Evolutionary conservation across 768 basidiomycete genomes (phyloP), one percentile per base, ranked within the genome.

Genomic region (Paxillus rubicundulus): DNA sequence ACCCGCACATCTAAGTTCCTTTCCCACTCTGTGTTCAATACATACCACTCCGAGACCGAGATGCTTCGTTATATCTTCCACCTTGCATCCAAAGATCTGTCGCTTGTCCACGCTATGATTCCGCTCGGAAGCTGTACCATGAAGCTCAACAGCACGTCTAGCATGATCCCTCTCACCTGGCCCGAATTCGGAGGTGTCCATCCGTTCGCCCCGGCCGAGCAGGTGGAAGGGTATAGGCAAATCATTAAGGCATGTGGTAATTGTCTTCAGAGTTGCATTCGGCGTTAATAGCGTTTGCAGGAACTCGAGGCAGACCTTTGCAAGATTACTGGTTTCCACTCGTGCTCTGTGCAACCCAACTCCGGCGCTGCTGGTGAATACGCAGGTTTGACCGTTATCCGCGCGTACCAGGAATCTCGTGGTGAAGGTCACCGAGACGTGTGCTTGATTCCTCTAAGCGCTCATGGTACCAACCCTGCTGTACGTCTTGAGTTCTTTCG

Each of bases 281-380:
- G 37, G 58, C 44, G 38, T 27, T 60, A 18, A 70, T 45, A 9
- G 1, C 41, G 17, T 50, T 27, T 37, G n/a, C 55, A 92, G 89
- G 97, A 98, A 76, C 77, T 99, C 51, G 93, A 96, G 68, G 71
- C 78, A 18, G 92, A 98, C 73, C 78, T 99, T 7, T 92, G 91
- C 77, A 87, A 80, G 63, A 91, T 98, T 54, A 98, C 97, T 12
- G 97, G 97, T n/a, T 97, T 98, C 75, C 82, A 92, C 58, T 85
- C 93, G 17, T 92, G 93, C 54, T 95, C 92, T 1, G 80, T 99
- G n/a, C 97, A 99, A 68, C 97, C 97, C 33, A 99, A 99, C 71
- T 98, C 97, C 13, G 97, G 97, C 40, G 97, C 97, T 16, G 92
- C 94, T 54, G 97, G 97, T 24, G 97, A 99, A 73, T 99, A 95